phyloP scores from a whole-genome alignment of 345 rosid species.

The Lumnitzera littorea region DNA sequence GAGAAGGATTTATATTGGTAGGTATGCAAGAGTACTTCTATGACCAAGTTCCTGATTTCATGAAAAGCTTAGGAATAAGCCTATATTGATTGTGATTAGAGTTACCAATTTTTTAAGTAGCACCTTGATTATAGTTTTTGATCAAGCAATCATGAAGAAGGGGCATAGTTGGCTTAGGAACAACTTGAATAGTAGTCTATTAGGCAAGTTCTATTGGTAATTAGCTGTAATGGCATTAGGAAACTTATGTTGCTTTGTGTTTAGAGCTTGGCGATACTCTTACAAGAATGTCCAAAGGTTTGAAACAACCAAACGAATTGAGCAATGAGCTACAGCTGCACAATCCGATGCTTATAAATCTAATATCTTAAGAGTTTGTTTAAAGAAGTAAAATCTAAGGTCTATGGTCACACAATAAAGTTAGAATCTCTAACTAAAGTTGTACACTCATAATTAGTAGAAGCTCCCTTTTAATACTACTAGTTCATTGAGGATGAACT shows the following conservation, averaged over 20 bases:
- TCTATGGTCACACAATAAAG: too few species aligned
- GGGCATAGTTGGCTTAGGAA: conserved; percentile 71
- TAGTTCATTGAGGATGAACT: too few species aligned
- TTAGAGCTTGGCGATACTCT: conserved; percentile 51
- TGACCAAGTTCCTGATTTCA: conserved; percentile 92
- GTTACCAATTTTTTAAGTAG: conserved; percentile 72
- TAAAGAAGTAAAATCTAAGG: too few species aligned
- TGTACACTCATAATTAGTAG: too few species aligned
- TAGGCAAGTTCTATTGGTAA: conserved; percentile 71
- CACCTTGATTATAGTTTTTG: conserved; percentile 47
- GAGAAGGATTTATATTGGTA: conserved; percentile 73
- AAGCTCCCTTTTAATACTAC: too few species aligned
- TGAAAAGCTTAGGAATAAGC: conserved; percentile 93
- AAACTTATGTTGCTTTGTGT: conserved; percentile 42
- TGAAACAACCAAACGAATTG: background rate
- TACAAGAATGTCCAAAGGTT: conserved; percentile 70
- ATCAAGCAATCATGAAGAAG: conserved; percentile 29
- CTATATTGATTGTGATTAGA: conserved; percentile 75
- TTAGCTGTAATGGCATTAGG: conserved; percentile 40
- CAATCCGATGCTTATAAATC: too few species aligned
- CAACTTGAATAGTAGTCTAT: conserved; percentile 64
- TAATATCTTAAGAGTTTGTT: too few species aligned
- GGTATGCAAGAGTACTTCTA: conserved; percentile 93
- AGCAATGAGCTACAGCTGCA: too few species aligned
- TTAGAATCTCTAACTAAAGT: too few species aligned